These are phyloP conservation scores for Petasospora fabianii DNA, from an alignment of 1,139 yeast genomes.

Conservation along the genomic window DNA sequence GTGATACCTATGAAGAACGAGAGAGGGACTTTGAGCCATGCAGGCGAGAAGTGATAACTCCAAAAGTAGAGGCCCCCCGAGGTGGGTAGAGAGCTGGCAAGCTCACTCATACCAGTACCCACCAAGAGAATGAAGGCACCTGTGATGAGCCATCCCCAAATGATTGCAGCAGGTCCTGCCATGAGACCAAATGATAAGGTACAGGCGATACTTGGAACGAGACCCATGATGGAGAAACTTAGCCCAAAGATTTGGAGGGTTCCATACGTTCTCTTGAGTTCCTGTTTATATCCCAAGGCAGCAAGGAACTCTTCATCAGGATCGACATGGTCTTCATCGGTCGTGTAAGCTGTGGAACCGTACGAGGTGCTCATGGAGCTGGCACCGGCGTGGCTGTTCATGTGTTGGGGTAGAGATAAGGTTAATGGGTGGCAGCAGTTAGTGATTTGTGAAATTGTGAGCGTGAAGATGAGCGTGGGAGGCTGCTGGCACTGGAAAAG, in stretches of 20 bases:
- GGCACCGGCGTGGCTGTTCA: neutral
- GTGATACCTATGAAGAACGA: conserved; percentile 59
- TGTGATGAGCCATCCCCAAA: conserved; percentile 71
- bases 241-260: conserved; percentile 16
- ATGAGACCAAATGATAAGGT: conserved; percentile 35
- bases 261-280: conserved; percentile 12
- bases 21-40: conserved; percentile 36
- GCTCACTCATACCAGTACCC: conserved; percentile 60
- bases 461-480: too few species aligned
- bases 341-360: neutral
- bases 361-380: conserved; percentile 4
- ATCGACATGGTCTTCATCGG: conserved; percentile 6
- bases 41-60: conserved; percentile 55
- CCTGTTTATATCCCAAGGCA: conserved; percentile 17
- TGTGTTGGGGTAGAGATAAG: too few species aligned
- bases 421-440: too few species aligned
- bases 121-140: conserved; percentile 52
- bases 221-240: conserved; percentile 36
- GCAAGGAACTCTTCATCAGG: conserved; percentile 24
- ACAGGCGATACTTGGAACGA: conserved; percentile 46
- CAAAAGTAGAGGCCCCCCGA: conserved; percentile 68
- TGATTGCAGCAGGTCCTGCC: conserved; percentile 54
- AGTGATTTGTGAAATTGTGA: too few species aligned
- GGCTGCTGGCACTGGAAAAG: too few species aligned
- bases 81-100: conserved; percentile 69